Percentiles rank a stretch among this genome's conserved stretches.
These are phyloP conservation scores for Lentinula edodes DNA, from an alignment of 768 basidiomycete genomes.

Conservation along the genomic window DNA sequence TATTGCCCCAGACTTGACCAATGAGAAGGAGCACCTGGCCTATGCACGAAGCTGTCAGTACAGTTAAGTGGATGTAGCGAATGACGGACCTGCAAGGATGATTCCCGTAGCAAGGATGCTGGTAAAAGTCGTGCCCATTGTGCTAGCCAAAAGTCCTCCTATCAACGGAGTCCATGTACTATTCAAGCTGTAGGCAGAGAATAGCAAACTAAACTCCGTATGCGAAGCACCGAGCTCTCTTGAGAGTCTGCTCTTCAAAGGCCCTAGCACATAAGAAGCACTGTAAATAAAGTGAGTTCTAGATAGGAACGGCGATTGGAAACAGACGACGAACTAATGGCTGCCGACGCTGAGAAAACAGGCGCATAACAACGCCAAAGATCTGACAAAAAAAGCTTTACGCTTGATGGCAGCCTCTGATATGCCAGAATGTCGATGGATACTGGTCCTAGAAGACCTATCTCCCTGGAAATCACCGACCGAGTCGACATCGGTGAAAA, in stretches of 20 bases:
- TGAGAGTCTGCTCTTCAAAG: conserved; percentile 64
- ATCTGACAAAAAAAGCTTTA: conserved; percentile 45
- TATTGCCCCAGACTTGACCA: conserved; percentile 53
- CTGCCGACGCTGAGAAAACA: conserved; percentile 73
- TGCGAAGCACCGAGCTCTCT: conserved; percentile 72
- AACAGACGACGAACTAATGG: conserved; percentile 52
- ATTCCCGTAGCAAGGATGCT: conserved; percentile 73
- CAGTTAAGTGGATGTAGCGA: background rate
- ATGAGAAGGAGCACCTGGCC: conserved; percentile 64
- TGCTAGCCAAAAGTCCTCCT: conserved; percentile 65
- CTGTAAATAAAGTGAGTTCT: conserved; percentile 25
- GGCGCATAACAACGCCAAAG: conserved; percentile 61
- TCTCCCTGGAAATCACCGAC: background rate
- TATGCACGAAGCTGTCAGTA: conserved; percentile 14
- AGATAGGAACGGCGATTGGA: background rate
- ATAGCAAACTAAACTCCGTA: conserved; percentile 70
- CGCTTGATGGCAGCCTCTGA: conserved; percentile 7
- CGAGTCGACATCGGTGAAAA: background rate
- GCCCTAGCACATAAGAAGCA: conserved; percentile 70
- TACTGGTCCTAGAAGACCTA: background rate
- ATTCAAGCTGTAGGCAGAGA: conserved; percentile 74
- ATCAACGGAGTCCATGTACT: conserved; percentile 69
- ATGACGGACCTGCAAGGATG: conserved; percentile 51
- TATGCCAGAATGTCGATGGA: background rate
- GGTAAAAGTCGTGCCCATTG: conserved; percentile 64